Evolutionary conservation across 169 alveolate genomes (phyloP), one percentile per base, ranked within the genome.

Genomic region (Eimeria necatrix): DNA sequence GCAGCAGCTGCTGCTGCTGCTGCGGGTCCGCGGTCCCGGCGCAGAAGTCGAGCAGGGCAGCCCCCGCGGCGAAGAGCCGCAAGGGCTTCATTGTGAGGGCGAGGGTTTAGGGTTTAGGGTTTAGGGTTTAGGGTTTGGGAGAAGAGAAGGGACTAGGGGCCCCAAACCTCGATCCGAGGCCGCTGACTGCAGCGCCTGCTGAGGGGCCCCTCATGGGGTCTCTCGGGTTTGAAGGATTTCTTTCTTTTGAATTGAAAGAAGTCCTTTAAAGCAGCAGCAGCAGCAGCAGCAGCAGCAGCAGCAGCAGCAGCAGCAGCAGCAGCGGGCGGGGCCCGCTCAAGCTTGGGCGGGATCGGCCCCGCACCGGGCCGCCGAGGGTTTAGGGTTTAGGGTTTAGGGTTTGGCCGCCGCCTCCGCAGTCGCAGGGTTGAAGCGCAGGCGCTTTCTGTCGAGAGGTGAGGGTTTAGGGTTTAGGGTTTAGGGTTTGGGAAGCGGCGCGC

Each of bases 321-420:
- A n/a, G n/a, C n/a, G n/a, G n/a, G n/a, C n/a, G n/a, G n/a, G n/a
- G n/a, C n/a, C n/a, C n/a, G n/a, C n/a, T n/a, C n/a, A n/a, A 70
- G 81, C 81, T 26, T 48, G 81, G 81, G 81, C 81, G 14, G 53
- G 41, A 70, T 70, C 81, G 81, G 81, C 81, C 81, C 81, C 81
- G 81, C 81, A 70, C 81, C 81, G 48, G 81, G 24, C 41, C 41
- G 24, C 41, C 81, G 24, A 70, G 5, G 48, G 41, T 26, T 70
- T 0, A 4, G 81, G 53, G 22, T n/a, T 24, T 24, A 10, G 5
- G 8, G 12, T 8, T 22, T 52, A 70, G 24, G 3, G 81, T 6
- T 70, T 32, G 81, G 24, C 83, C n/a, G 14, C 83, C 26, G 12
- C 4, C 51, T 4, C 46, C 24, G 49, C 41, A 71, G 16, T 32